phyloP scores from a whole-genome alignment of 495 filamentous ascomycete genomes.

The Xylaria sp. region DNA sequence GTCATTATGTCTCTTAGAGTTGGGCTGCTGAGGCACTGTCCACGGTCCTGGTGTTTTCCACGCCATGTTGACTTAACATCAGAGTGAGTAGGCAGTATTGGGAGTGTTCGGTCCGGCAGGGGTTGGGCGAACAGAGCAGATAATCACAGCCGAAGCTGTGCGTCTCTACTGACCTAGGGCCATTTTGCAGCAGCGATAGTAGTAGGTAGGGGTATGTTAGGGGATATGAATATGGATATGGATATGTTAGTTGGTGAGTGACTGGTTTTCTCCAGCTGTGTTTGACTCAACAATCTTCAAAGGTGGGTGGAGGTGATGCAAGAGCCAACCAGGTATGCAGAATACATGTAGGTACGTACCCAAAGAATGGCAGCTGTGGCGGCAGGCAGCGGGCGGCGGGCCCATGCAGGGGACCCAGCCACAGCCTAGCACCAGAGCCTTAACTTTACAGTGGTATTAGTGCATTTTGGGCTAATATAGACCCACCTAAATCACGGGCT shows the following conservation, averaged over 20 bases:
- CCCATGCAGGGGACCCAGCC: conserved; percentile 2
- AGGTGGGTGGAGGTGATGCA: conserved; percentile 16
- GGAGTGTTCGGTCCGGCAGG: conserved; percentile 17
- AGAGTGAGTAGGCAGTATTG: conserved; percentile 29
- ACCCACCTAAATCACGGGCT: conserved; percentile 7
- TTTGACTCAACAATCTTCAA: conserved; percentile 21
- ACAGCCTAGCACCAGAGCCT: neutral
- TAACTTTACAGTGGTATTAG: neutral
- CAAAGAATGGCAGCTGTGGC: conserved; percentile 3
- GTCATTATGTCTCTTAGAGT: conserved; percentile 45
- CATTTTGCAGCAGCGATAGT: conserved; percentile 35
- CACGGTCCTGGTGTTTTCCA: conserved; percentile 49
- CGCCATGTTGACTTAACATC: conserved; percentile 48
- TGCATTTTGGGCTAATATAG: neutral
- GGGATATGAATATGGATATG: neutral
- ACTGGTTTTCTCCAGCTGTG: conserved; percentile 14
- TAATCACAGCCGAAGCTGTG: conserved; percentile 43
- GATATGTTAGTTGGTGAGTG: conserved; percentile 8
- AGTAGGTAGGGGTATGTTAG: neutral
- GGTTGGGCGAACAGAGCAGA: conserved; percentile 37
- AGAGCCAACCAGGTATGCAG: conserved; percentile 17
- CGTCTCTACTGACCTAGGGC: conserved; percentile 39
- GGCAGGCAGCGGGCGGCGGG: neutral
- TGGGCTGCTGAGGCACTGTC: conserved; percentile 48
- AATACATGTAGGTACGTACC: too few species aligned